Base-by-base conservation (phyloP, 768 basidiomycete genomes). In the Rhodotorula paludigena region DNA sequence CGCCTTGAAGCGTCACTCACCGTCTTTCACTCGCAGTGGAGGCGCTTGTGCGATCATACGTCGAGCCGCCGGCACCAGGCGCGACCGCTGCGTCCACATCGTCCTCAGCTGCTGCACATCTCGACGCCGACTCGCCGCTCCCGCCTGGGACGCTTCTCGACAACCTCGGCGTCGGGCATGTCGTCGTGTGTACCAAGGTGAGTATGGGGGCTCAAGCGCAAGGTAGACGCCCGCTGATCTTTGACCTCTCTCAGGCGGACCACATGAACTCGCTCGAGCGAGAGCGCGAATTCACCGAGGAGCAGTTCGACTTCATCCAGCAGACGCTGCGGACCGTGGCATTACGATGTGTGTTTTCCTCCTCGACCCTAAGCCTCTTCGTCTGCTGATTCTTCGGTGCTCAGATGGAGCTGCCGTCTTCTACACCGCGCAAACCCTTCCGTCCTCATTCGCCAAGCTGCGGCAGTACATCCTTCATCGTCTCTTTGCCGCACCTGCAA, bases 301-400 rank as follows among this genome's bases (percentile, higher is more conserved):
- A 99, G 78, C 82, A 88, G 74, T 93, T 92, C 48, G 96, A 99
- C 76, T 88, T 89, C 47, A 82, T 97, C 9, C 94, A 96, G 87
- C 94, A 98, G 75, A 85, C 90, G n/a, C 82, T 99, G 57, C 84
- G 96, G 45, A 89, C 91, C 1, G 85, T 98, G 60, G 94, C 91
- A 76, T 79, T 97, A 58, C 90, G 90, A 79, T 96, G 94, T 93
- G 71, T 75, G 92, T 36, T 21, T 20, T 16, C 39, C 1, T 10
- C 25, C 7, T 23, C 35, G 20, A 23, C 20, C 1, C 21, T 35
- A 6, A 16, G 12, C 14, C 51, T 25, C 10, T 11, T 42, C 41
- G 41, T 42, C 15, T 16, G 41, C 7, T 8, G n/a, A n/a, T 53
- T 5, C 8, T 42, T 18, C 20, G 16, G 8, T 20, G 5, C 18